These are phyloP conservation scores for Penstemon davidsonii DNA, from an alignment of 257 asterid species.

Conservation along the genomic window DNA sequence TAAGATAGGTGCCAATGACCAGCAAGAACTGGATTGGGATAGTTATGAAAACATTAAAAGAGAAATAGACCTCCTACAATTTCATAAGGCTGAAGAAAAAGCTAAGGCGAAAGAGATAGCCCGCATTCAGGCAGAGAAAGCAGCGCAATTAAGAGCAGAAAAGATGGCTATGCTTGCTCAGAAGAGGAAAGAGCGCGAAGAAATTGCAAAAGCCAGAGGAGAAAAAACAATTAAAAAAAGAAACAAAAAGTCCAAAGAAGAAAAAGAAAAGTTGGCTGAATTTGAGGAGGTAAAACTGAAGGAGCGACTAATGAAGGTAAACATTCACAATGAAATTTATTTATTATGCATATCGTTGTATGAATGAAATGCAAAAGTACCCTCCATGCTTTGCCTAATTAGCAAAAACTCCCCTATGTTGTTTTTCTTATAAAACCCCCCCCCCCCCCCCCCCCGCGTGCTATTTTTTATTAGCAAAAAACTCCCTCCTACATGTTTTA, in stretches of 20 bases:
- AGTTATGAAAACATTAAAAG: conserved; percentile 56
- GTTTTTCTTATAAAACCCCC: too few species aligned
- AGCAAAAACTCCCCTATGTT: background rate
- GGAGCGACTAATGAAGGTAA: conserved; percentile 79
- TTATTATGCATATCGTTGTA: background rate
- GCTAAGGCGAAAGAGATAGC: conserved; percentile 55
- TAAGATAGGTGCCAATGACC: conserved; percentile 63
- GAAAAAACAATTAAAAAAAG: conserved; percentile 35
- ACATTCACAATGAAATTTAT: too few species aligned
- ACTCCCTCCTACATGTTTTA: too few species aligned
- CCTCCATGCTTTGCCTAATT: background rate
- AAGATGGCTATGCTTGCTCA: conserved; percentile 48
- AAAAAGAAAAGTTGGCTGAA: conserved; percentile 55
- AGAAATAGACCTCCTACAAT: conserved; percentile 51
- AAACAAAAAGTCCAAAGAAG: conserved; percentile 62
- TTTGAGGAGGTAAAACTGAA: conserved; percentile 64
- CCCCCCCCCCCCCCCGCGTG: too few species aligned
- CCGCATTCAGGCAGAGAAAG: conserved; percentile 46
- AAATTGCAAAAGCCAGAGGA: conserved; percentile 42
- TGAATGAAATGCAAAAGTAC: background rate
- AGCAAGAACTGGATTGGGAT: conserved; percentile 84
- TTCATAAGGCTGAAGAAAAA: conserved; percentile 45
- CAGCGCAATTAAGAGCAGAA: conserved; percentile 54
- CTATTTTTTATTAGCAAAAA: too few species aligned
- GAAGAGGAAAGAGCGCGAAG: conserved; percentile 57